These are phyloP conservation scores for Flagelloscypha sp. DNA, from an alignment of 768 basidiomycete species.

Conservation along the genomic window DNA sequence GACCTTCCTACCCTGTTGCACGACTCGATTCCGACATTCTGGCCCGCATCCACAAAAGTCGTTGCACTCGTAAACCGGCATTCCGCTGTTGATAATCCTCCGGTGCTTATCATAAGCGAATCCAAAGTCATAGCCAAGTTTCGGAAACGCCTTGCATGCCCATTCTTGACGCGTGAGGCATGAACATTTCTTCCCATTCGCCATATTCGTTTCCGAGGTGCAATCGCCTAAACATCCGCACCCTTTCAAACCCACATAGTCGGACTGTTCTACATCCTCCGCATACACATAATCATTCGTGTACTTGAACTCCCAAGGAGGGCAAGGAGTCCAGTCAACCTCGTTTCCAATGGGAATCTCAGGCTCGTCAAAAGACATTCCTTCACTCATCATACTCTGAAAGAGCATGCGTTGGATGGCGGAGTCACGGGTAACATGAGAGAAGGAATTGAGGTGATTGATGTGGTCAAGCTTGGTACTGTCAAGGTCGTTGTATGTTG, in stretches of 20 bases:
- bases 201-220: slow-evolving; percentile 64
- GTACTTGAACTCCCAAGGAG: slow-evolving; percentile 84
- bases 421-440: too few relatives aligned
- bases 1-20: slow-evolving; percentile 68
- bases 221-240: slow-evolving; percentile 75
- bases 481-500: too few relatives aligned
- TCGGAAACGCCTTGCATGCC: slow-evolving; percentile 14
- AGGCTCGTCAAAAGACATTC: too few relatives aligned
- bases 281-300: slow-evolving; percentile 76
- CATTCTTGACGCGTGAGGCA: slow-evolving; percentile 58
- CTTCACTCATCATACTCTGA: too few relatives aligned
- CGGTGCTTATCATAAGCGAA: slow-evolving; percentile 68
- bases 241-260: slow-evolving; percentile 45
- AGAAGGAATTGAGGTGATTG: too few relatives aligned
- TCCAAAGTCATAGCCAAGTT: slow-evolving; percentile 34
- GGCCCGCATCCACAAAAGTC: slow-evolving; percentile 73
- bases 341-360: slow-evolving; percentile 59
- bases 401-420: too few relatives aligned
- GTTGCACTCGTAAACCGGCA: slow-evolving; percentile 84
- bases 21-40: slow-evolving; percentile 77
- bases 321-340: slow-evolving; percentile 60
- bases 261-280: slow-evolving; percentile 59
- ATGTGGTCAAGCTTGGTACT: too few relatives aligned
- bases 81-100: slow-evolving; percentile 36
- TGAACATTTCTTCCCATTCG: slow-evolving; percentile 60